Percentiles rank a stretch among this genome's conserved stretches.
Conservation (phyloP, 108 stramenopile species). For the Skeletonema grethae region DNA sequence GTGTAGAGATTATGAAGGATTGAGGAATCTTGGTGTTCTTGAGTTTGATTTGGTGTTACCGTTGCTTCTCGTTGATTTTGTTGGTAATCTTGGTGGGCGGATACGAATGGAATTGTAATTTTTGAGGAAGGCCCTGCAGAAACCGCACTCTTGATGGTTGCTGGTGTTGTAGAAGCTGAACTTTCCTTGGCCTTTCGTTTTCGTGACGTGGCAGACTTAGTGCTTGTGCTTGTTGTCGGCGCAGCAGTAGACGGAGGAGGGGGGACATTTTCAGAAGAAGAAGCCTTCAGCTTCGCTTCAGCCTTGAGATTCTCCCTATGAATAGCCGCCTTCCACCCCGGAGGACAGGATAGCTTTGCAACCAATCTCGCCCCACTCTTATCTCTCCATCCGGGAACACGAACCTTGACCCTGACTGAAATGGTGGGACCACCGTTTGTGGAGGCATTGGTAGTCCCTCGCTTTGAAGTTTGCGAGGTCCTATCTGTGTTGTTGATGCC, state of each 20-base stretch:
- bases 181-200: conserved; percentile 4
- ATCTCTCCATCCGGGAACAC: conserved; percentile 28
- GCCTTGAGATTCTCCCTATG: neutral
- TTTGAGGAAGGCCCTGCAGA: neutral
- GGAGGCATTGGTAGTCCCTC: neutral
- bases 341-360: conserved; percentile 18
- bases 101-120: neutral
- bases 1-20: conserved; percentile 16
- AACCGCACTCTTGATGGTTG: neutral
- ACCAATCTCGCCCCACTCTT: conserved; percentile 22
- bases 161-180: neutral
- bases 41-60: neutral
- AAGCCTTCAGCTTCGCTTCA: neutral
- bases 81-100: neutral
- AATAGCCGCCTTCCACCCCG: conserved; percentile 17
- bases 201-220: neutral
- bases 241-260: neutral
- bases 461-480: neutral
- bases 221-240: neutral
- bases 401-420: conserved; percentile 31
- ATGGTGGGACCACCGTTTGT: conserved; percentile 12
- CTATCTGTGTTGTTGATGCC: neutral
- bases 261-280: neutral
- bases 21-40: conserved; percentile 2
- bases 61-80: neutral